phyloP scores from a whole-genome alignment of 1,284 basidiomycete species.

The Apiotrichum akiyoshidainum region DNA sequence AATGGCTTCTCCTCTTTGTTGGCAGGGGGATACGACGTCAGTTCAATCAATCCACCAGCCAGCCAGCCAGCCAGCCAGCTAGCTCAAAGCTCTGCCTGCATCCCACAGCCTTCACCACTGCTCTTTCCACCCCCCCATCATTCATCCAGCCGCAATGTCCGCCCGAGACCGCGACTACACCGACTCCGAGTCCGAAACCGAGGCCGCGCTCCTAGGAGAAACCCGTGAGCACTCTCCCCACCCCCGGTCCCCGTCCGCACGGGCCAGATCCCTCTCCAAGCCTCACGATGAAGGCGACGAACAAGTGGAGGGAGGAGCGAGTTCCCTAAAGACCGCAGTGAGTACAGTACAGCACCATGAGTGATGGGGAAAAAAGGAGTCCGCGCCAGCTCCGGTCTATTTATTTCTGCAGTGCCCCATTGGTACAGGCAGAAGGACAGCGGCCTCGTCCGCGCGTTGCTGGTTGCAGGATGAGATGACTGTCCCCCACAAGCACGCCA shows the following conservation, averaged over 20 bases:
- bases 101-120: background rate
- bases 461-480: too few relatives aligned
- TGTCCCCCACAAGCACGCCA: too few relatives aligned
- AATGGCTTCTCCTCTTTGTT: too few relatives aligned
- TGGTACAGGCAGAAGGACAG: too few relatives aligned
- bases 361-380: background rate
- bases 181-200: slow-evolving; percentile 29
- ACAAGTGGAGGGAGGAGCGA: too few relatives aligned
- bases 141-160: slow-evolving; percentile 14
- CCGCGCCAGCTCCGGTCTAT: too few relatives aligned
- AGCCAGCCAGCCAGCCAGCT: background rate
- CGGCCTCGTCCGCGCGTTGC: too few relatives aligned
- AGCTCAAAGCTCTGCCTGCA: background rate
- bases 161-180: slow-evolving; percentile 30
- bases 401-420: too few relatives aligned
- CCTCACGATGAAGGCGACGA: background rate
- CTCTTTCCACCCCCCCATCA: background rate
- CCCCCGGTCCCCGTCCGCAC: slow-evolving; percentile 2
- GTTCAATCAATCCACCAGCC: too few relatives aligned
- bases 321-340: background rate
- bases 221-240: background rate
- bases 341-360: background rate
- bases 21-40: too few relatives aligned
- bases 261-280: background rate
- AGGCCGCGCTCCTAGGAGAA: slow-evolving; percentile 7